Conservation (phyloP, 805 yeast species). For the Yarrowia keelungensis region DNA sequence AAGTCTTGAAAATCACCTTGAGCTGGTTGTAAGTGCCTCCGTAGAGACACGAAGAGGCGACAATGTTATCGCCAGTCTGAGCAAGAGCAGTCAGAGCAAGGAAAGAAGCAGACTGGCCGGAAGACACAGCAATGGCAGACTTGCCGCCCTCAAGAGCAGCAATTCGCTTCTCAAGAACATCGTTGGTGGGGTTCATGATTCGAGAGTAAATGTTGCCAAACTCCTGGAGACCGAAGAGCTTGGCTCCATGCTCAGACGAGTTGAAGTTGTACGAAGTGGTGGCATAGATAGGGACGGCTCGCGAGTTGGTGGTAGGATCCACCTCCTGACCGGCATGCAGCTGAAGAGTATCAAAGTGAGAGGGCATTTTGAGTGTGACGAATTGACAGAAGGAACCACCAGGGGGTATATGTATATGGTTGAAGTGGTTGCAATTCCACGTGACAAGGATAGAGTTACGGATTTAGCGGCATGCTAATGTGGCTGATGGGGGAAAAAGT, state of each 20-base stretch:
- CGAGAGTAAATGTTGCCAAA: slow-evolving; percentile 90
- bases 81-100: slow-evolving; percentile 84
- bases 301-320: slow-evolving; percentile 69
- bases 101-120: slow-evolving; percentile 98
- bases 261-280: slow-evolving; percentile 88
- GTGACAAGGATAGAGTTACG: slow-evolving; percentile 18
- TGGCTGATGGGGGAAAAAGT: not conserved
- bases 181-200: slow-evolving; percentile 90
- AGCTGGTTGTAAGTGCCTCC: slow-evolving; percentile 98
- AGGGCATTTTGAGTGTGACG: slow-evolving; percentile 44
- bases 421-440: slow-evolving; percentile 11
- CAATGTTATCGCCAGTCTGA: slow-evolving; percentile 86
- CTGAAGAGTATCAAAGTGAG: slow-evolving; percentile 86
- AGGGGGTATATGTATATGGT: slow-evolving; percentile 1
- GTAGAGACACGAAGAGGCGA: slow-evolving; percentile 84
- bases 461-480: slow-evolving; percentile 4
- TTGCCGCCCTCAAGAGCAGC: slow-evolving; percentile 94
- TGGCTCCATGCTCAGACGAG: slow-evolving; percentile 90
- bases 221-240: slow-evolving; percentile 81
- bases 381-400: not conserved
- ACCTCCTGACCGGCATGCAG: slow-evolving; percentile 91
- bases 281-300: slow-evolving; percentile 95
- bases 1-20: slow-evolving; percentile 86
- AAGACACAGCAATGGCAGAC: slow-evolving; percentile 85
- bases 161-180: slow-evolving; percentile 87